phyloP scores from a whole-genome alignment of 306 rosid species.

The Corylus heterophylla region DNA sequence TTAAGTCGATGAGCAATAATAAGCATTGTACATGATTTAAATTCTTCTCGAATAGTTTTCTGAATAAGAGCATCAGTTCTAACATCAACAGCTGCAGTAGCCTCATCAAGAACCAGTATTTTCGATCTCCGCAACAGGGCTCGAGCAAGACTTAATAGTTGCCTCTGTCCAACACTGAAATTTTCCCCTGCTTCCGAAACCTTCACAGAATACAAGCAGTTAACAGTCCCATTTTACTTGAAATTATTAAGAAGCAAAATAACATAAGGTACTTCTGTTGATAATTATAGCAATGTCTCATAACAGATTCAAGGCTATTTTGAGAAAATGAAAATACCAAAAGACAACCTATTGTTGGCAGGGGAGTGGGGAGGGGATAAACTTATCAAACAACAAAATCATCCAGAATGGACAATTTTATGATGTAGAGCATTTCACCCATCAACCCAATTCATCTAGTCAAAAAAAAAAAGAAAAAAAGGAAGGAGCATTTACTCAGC shows the following conservation, averaged over 20 bases:
- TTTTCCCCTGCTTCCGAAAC: slow-evolving; percentile 89
- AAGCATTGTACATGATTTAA: slow-evolving; percentile 83
- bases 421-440: no score
- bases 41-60: slow-evolving; percentile 81
- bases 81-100: slow-evolving; percentile 94
- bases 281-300: neutral
- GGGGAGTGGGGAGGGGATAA: neutral
- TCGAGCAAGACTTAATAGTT: slow-evolving; percentile 80
- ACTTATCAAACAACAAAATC: neutral
- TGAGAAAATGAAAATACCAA: neutral
- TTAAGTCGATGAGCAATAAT: slow-evolving; percentile 87
- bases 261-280: neutral
- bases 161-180: slow-evolving; percentile 94
- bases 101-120: slow-evolving; percentile 90
- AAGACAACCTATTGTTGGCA: neutral
- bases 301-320: neutral
- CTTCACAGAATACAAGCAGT: slow-evolving; percentile 41
- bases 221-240: neutral
- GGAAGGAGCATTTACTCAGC: no score
- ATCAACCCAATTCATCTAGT: no score
- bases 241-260: slow-evolving; percentile 4
- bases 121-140: slow-evolving; percentile 83
- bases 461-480: no score
- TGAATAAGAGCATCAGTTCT: slow-evolving; percentile 84
- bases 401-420: neutral